Evolutionary conservation across 495 filamentous ascomycete species (phyloP).

Genomic region (Elasticomyces elasticus): DNA sequence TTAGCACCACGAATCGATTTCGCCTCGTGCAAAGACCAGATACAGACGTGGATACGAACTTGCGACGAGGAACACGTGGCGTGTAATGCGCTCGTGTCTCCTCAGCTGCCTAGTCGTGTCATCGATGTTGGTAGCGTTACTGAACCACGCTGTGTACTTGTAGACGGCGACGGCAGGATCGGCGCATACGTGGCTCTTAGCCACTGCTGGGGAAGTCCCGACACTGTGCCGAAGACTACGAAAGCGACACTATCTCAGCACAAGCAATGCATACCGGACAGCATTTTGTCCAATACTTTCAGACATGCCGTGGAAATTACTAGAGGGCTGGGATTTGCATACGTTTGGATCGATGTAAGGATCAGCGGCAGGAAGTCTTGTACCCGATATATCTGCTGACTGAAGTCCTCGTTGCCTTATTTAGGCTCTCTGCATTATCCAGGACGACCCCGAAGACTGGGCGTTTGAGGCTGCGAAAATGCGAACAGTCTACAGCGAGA

Average conservation of each 20-base stretch:
- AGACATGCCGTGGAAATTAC: conserved; percentile 27
- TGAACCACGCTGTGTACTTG: not conserved
- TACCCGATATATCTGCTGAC: no score
- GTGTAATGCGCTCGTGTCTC: not conserved
- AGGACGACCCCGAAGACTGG: conserved; percentile 36
- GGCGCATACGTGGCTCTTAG: not conserved
- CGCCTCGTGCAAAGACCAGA: not conserved
- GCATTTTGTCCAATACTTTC: not conserved
- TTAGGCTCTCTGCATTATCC: conserved; percentile 38
- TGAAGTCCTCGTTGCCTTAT: no score
- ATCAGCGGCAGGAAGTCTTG: no score
- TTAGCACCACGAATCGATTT: not conserved
- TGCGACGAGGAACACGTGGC: not conserved
- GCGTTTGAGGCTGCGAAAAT: conserved; percentile 33
- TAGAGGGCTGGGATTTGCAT: conserved; percentile 28
- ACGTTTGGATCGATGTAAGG: conserved; percentile 42
- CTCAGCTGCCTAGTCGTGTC: not conserved
- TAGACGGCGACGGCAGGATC: not conserved
- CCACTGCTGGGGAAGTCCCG: not conserved
- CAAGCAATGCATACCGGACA: not conserved
- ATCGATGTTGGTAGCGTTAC: not conserved
- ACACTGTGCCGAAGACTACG: not conserved
- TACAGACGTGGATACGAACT: not conserved
- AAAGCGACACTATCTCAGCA: not conserved
- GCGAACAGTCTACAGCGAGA: conserved; percentile 34